These are phyloP conservation scores for Aotearoamyces nothofagi DNA, from an alignment of 2,329 filamentous ascomycete genomes.

Conservation along the genomic window DNA sequence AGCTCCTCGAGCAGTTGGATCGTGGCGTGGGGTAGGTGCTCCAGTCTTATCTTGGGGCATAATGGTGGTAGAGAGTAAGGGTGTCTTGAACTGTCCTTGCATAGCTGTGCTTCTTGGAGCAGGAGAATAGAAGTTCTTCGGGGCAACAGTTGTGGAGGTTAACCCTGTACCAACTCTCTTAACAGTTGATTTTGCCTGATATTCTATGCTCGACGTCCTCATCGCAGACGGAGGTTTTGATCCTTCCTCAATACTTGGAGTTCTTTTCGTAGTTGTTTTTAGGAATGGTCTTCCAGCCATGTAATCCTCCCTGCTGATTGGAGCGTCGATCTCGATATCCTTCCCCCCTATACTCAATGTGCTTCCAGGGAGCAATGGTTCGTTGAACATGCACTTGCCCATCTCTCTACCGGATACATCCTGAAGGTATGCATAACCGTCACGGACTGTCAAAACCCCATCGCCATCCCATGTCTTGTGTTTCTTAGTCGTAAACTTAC, in stretches of 20 bases:
- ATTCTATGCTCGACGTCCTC: no score
- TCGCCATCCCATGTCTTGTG: constrained; percentile 69
- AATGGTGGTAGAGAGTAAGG: constrained; percentile 36
- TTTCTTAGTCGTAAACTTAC: constrained; percentile 56
- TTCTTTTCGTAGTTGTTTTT: constrained; percentile 9
- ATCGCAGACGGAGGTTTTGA: no score
- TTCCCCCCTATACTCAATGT: constrained; percentile 48
- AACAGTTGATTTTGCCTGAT: constrained; percentile 8
- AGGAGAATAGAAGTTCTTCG: constrained; percentile 23
- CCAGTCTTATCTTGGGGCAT: constrained; percentile 28
- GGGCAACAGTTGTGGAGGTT: constrained; percentile 16
- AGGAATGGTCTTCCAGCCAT: constrained; percentile 31
- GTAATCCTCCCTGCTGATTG: constrained; percentile 44
- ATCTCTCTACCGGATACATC: constrained; percentile 49
- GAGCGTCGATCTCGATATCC: constrained; percentile 51
- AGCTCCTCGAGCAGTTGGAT: constrained; percentile 41
- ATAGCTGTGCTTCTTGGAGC: constrained; percentile 23
- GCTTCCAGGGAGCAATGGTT: constrained; percentile 42
- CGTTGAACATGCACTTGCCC: constrained; percentile 38
- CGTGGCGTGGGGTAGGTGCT: constrained; percentile 45
- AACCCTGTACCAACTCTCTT: constrained; percentile 6
- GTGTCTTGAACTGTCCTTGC: constrained; percentile 42
- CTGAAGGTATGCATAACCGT: constrained; percentile 42
- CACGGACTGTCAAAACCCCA: constrained; percentile 41
- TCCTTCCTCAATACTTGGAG: constrained; percentile 5